Conservation (phyloP, 148 eudicot species). For the Limonium bicolor region DNA sequence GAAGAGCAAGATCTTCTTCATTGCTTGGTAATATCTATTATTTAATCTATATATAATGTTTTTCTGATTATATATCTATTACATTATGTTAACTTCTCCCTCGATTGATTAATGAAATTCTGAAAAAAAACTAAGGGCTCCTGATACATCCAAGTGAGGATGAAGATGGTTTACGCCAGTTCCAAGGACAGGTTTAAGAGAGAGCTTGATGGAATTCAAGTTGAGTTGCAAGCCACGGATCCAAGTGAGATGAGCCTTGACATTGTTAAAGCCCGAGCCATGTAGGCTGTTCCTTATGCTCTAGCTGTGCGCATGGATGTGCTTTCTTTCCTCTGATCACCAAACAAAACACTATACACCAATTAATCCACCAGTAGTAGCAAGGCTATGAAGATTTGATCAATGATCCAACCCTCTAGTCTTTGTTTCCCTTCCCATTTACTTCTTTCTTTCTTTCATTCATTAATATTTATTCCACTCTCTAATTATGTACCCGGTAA, state of each 20-base stretch:
- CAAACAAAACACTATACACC: too few species aligned
- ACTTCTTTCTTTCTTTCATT: too few species aligned
- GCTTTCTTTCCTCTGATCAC: too few species aligned
- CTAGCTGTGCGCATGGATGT: too few species aligned
- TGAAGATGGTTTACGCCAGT: slow-evolving; percentile 37
- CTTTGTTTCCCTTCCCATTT: too few species aligned
- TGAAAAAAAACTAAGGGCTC: slow-evolving; percentile 15
- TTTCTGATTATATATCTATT: neutral
- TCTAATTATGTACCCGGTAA: too few species aligned
- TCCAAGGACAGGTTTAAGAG: slow-evolving; percentile 35
- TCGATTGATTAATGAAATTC: neutral
- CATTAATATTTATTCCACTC: too few species aligned
- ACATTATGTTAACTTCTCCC: neutral
- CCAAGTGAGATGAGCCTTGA: slow-evolving; percentile 34
- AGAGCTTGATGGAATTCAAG: slow-evolving; percentile 30
- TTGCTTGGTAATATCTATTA: slow-evolving; percentile 17
- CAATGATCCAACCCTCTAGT: too few species aligned
- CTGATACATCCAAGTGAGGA: slow-evolving; percentile 31
- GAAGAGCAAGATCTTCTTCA: slow-evolving; percentile 38
- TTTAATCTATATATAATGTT: neutral
- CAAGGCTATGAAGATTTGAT: too few species aligned
- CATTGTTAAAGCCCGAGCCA: slow-evolving; percentile 18
- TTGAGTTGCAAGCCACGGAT: slow-evolving; percentile 34
- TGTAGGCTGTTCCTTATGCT: too few species aligned
- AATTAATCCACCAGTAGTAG: too few species aligned